Conservation (phyloP, 1,284 basidiomycete genomes). For the Trametes sp. region DNA sequence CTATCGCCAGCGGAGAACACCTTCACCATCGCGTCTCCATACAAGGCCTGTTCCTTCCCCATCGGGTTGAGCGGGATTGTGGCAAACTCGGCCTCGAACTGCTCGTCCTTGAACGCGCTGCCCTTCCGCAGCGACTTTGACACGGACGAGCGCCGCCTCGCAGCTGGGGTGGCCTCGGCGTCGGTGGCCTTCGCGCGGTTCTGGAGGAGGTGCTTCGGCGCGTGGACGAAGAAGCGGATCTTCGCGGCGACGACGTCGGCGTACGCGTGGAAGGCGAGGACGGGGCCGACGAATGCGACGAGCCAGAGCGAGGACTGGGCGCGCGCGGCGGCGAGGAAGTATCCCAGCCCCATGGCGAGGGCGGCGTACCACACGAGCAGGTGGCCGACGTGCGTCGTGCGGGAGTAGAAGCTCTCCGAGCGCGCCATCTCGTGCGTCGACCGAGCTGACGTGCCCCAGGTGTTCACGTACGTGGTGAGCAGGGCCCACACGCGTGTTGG, state of each 20-base stretch:
- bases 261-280: conserved; percentile 21
- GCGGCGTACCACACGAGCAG: conserved; percentile 33
- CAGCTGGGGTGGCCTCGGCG: conserved; percentile 15
- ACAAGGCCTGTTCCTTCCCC: neutral
- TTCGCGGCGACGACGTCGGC: conserved; percentile 31
- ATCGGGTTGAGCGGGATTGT: neutral
- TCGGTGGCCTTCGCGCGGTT: conserved; percentile 18
- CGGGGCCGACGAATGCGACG: conserved; percentile 16
- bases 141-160: neutral
- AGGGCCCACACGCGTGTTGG: conserved; percentile 34
- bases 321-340: conserved; percentile 29
- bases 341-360: conserved; percentile 29
- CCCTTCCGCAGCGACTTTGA: neutral
- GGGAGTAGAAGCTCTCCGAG: conserved; percentile 32
- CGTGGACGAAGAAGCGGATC: conserved; percentile 27
- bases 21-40: neutral
- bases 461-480: conserved; percentile 31
- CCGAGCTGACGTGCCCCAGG: conserved; percentile 36
- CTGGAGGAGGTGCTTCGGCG: conserved; percentile 20
- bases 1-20: conserved; percentile 7
- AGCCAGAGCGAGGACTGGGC: conserved; percentile 24
- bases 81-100: conserved; percentile 2
- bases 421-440: conserved; percentile 31
- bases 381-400: conserved; percentile 34
- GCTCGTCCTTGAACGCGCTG: neutral